phyloP scores from a whole-genome alignment of 164 flowering plant genomes.

The Liquidambar formosana region DNA sequence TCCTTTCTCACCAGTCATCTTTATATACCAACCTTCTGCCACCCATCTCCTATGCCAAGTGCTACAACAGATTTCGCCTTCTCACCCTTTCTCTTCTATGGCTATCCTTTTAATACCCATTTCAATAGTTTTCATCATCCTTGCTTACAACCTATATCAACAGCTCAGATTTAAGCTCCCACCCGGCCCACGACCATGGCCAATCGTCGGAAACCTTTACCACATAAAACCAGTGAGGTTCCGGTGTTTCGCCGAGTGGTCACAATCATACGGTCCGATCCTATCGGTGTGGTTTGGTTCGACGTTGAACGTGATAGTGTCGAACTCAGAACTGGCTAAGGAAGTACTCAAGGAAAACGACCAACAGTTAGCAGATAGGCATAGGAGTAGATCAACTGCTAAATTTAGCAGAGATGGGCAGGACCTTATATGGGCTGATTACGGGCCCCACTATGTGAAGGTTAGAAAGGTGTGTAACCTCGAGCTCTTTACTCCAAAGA shows the following conservation, averaged over 20 bases:
- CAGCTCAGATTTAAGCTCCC: conserved; percentile 41
- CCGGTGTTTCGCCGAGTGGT: conserved; percentile 48
- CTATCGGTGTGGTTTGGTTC: conserved; percentile 51
- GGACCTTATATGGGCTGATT: conserved; percentile 54
- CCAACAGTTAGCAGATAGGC: conserved; percentile 43
- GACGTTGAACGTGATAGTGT: conserved; percentile 40
- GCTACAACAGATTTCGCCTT: no score
- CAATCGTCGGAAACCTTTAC: conserved; percentile 50
- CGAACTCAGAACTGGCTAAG: conserved; percentile 33
- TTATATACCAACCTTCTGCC: no score
- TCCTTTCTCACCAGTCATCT: no score
- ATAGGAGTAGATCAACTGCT: conserved; percentile 37
- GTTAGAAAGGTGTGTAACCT: conserved; percentile 46
- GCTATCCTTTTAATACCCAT: conserved; percentile 15
- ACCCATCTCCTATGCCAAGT: no score
- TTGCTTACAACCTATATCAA: conserved; percentile 25
- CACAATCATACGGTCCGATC: conserved; percentile 40
- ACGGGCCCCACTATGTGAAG: conserved; percentile 53
- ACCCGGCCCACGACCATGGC: conserved; percentile 47
- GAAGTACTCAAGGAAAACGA: conserved; percentile 43
- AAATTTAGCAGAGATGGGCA: conserved; percentile 40
- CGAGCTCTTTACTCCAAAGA: conserved; percentile 44
- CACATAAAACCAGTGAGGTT: conserved; percentile 45
- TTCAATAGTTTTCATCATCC: conserved; percentile 12
- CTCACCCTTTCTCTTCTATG: conserved; percentile 10